A percentile compares a stretch with the other conserved stretches of the same genome.
Evolutionary conservation across 495 filamentous ascomycete species (phyloP).

Genomic region (Penicillium arizonense): DNA sequence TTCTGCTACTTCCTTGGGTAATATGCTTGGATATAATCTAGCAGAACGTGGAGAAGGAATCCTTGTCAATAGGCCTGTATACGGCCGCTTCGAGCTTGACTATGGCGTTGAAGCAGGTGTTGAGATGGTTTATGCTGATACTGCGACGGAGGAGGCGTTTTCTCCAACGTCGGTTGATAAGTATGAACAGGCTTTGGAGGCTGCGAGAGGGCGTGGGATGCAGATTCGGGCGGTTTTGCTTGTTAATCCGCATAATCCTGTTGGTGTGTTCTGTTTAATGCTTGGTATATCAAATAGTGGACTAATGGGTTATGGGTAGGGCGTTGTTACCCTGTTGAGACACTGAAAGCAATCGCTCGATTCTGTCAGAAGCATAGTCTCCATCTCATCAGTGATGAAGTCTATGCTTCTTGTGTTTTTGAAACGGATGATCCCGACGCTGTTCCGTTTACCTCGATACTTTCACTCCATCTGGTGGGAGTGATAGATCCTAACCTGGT

Average conservation of each 20-base stretch:
- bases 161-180: slow-evolving; percentile 23
- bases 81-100: slow-evolving; percentile 40
- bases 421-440: slow-evolving; percentile 30
- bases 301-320: slow-evolving; percentile 23
- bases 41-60: slow-evolving; percentile 45
- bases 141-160: slow-evolving; percentile 28
- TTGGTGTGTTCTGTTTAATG: slow-evolving; percentile 22
- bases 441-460: slow-evolving; percentile 50
- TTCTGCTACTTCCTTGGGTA: slow-evolving; percentile 35
- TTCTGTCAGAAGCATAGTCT: slow-evolving; percentile 53
- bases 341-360: slow-evolving; percentile 44
- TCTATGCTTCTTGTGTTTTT: slow-evolving; percentile 58
- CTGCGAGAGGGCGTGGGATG: slow-evolving; percentile 14
- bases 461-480: slow-evolving; percentile 40
- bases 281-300: background rate
- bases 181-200: slow-evolving; percentile 28
- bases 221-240: slow-evolving; percentile 23
- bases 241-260: slow-evolving; percentile 47
- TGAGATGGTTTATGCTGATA: slow-evolving; percentile 36
- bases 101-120: slow-evolving; percentile 36
- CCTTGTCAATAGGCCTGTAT: slow-evolving; percentile 40
- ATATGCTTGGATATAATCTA: slow-evolving; percentile 39
- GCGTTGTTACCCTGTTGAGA: slow-evolving; percentile 51
- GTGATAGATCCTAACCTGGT: slow-evolving; percentile 50
- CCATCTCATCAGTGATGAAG: slow-evolving; percentile 61